Base-by-base conservation (phyloP, 441 rosid species). In the Pelargonium australe region DNA sequence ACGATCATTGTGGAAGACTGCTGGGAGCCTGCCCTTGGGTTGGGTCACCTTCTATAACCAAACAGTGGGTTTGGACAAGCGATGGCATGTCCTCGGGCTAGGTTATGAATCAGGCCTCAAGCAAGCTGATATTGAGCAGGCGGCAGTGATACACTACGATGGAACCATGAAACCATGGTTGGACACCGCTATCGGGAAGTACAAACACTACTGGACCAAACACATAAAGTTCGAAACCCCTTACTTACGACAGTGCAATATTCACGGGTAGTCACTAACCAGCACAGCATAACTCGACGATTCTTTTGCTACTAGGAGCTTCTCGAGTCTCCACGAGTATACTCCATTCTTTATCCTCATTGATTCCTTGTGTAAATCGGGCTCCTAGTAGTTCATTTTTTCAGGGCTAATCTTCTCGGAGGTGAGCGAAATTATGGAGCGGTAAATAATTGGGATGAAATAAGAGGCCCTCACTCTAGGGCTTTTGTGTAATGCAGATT, bases 141-240 rank as follows among this genome's bases (percentile, higher is more conserved):
- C 93, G 2, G 91, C 87, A 12, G 97, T 94, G 20, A 80, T 91
- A 72, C 98, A 91, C 80, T 89, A 86, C 5, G 84, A 89, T 34
- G 98, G 98, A 70, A 81, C 86, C 72, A 86, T 73, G 95, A 91
- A 94, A 76, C 97, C 98, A 0, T 91, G 97, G 97, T 74, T 88
- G 63, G 96, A 94, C 63, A 89, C 88, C 0, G 86, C 89, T 37
- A 72, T 86, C 43, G 71, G 72, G 12, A 80, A 75, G 80, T 87
- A 86, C 73, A 94, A 80, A 76, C 75, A 81, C 23, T 83, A 87
- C 74, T 94, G 98, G 98, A 87, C 81, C 85, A 80, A 73, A 69
- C 82, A 86, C 72, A 65, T 94, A 67, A 72, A 81, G 37, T 87
- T 77, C 71, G 81, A 87, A 64, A 79, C 87, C 72, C 84, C 87